A percentile compares a stretch with the other conserved stretches of the same genome.
These are phyloP conservation scores for Galerina marginata DNA, from an alignment of 768 basidiomycete genomes.

Conservation along the genomic window DNA sequence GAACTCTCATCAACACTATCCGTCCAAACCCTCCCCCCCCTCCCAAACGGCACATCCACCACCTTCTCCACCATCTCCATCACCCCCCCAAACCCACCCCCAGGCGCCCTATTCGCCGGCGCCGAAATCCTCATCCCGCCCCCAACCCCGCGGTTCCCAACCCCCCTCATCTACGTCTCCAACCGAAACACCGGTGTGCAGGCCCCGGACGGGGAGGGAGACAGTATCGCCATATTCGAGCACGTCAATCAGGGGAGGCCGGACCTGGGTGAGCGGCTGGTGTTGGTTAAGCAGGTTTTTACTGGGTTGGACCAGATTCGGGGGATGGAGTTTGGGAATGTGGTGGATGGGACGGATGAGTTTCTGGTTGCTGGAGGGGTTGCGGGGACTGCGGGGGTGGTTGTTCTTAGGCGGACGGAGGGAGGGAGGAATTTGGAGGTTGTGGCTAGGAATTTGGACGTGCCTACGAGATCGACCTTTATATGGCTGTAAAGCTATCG, in stretches of 20 bases:
- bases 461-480: constrained; percentile 57
- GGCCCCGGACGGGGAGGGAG: constrained; percentile 48
- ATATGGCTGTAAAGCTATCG: too few relatives aligned
- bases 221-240: constrained; percentile 68
- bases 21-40: constrained; percentile 58
- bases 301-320: constrained; percentile 68
- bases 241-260: constrained; percentile 39
- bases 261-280: constrained; percentile 31
- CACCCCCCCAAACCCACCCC: constrained; percentile 42
- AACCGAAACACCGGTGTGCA: constrained; percentile 61
- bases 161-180: constrained; percentile 65
- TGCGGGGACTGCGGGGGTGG: constrained; percentile 58
- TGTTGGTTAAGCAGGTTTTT: constrained; percentile 55
- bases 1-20: constrained; percentile 62
- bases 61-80: constrained; percentile 56
- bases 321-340: constrained; percentile 65
- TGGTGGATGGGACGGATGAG: constrained; percentile 48
- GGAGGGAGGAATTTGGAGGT: constrained; percentile 56
- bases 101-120: constrained; percentile 48
- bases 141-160: constrained; percentile 49
- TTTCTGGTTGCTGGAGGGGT: constrained; percentile 57
- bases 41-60: constrained; percentile 53
- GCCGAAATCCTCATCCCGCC: constrained; percentile 68
- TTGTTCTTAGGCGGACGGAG: constrained; percentile 60
- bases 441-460: constrained; percentile 56